Conservation (phyloP, 2,329 filamentous ascomycete genomes). For the Chaetomiaceae sp. region DNA sequence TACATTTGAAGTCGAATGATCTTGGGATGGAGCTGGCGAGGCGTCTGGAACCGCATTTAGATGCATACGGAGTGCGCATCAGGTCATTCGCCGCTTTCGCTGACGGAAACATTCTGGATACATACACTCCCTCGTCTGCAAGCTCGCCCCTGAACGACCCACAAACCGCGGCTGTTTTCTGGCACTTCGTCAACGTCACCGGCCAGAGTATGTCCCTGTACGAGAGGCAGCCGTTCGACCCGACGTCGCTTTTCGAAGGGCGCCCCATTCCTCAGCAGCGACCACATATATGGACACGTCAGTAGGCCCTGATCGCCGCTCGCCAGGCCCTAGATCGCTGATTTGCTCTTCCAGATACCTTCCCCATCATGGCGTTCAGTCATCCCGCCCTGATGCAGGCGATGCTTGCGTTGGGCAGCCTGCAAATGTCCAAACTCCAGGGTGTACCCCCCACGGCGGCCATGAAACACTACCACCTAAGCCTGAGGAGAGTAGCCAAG, state of each 20-base stretch:
- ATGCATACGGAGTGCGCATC: slow-evolving; percentile 40
- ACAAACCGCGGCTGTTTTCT: slow-evolving; percentile 76
- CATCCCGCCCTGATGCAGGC: slow-evolving; percentile 86
- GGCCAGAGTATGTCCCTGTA: slow-evolving; percentile 81
- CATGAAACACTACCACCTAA: slow-evolving; percentile 85
- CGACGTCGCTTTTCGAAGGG: slow-evolving; percentile 59
- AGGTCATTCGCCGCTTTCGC: slow-evolving; percentile 45
- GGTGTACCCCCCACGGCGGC: slow-evolving; percentile 68
- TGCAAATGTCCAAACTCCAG: slow-evolving; percentile 83
- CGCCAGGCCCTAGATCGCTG: not conserved
- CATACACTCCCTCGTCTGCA: slow-evolving; percentile 58
- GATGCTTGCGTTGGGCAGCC: slow-evolving; percentile 77
- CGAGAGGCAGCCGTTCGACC: slow-evolving; percentile 72
- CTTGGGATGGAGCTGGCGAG: slow-evolving; percentile 36
- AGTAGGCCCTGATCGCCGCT: slow-evolving; percentile 24
- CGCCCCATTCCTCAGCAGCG: slow-evolving; percentile 55
- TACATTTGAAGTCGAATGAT: slow-evolving; percentile 34
- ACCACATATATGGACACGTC: slow-evolving; percentile 60
- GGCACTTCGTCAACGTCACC: slow-evolving; percentile 86
- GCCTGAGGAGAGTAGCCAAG: slow-evolving; percentile 69
- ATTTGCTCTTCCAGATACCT: slow-evolving; percentile 50
- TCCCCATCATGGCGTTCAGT: slow-evolving; percentile 76
- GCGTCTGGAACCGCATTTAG: slow-evolving; percentile 32
- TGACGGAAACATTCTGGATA: slow-evolving; percentile 49
- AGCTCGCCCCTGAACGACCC: slow-evolving; percentile 73